phyloP scores from a whole-genome alignment of 1,284 basidiomycete genomes.

The Anthracocystis panici-leucophaei region DNA sequence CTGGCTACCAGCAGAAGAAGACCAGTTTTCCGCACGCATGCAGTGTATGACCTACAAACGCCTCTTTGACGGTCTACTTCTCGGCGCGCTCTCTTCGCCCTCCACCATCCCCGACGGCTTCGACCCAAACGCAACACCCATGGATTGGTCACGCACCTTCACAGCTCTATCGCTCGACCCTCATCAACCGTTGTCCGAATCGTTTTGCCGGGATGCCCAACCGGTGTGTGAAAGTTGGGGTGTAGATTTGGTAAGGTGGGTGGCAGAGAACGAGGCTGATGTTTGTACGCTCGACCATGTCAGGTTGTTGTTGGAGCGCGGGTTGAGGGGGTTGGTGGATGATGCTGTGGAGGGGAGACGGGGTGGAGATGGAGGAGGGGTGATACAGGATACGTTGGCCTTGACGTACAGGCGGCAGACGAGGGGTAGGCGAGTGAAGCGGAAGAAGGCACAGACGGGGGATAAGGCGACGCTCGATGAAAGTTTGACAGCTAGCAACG shows the following conservation, averaged over 20 bases:
- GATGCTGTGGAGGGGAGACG: constrained; percentile 12
- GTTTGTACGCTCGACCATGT: constrained; percentile 42
- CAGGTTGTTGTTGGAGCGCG: constrained; percentile 27
- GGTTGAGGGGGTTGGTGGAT: constrained; percentile 16
- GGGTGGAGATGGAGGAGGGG: background rate
- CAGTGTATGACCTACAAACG: constrained; percentile 67
- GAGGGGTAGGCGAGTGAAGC: constrained; percentile 5
- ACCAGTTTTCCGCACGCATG: constrained; percentile 54
- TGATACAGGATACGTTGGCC: constrained; percentile 23
- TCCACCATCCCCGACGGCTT: background rate
- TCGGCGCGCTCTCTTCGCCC: constrained; percentile 27
- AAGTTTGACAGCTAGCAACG: background rate
- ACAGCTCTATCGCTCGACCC: constrained; percentile 30
- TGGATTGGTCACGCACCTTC: constrained; percentile 33
- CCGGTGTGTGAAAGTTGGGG: constrained; percentile 47
- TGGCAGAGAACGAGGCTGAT: constrained; percentile 15
- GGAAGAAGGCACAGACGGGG: constrained; percentile 10
- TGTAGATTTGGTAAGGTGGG: constrained; percentile 12
- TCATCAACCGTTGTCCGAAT: constrained; percentile 26
- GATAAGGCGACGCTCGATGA: constrained; percentile 4
- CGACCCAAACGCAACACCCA: constrained; percentile 41
- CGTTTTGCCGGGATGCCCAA: constrained; percentile 44
- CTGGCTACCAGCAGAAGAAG: constrained; percentile 43
- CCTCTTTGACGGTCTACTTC: constrained; percentile 49
- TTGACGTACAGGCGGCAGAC: constrained; percentile 36